Percentiles rank a stretch among this genome's conserved stretches.
phyloP scores from a whole-genome alignment of 2,329 filamentous ascomycete species.

The Decorospora gaudefroyi region DNA sequence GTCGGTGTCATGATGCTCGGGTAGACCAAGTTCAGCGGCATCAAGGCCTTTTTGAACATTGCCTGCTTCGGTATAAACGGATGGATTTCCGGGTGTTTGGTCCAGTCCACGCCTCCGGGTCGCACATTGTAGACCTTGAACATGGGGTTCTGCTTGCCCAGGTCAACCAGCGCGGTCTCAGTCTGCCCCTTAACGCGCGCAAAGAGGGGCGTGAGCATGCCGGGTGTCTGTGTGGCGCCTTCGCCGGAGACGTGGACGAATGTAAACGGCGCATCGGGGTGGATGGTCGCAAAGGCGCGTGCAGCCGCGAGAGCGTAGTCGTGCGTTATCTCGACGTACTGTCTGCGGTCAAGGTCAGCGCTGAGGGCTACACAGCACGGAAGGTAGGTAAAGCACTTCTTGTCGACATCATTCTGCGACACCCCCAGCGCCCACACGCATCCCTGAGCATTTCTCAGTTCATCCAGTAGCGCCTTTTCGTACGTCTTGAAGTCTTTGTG shows the following conservation, averaged over 20 bases:
- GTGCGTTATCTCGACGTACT: conserved; percentile 71
- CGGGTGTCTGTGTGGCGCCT: conserved; percentile 63
- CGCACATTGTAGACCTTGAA: conserved; percentile 63
- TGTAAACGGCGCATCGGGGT: conserved; percentile 60
- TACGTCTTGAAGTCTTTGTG: conserved; percentile 70
- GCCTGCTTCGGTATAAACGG: conserved; percentile 39
- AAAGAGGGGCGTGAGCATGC: conserved; percentile 61
- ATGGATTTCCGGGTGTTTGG: conserved; percentile 49
- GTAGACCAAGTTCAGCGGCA: conserved; percentile 35
- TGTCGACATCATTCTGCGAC: conserved; percentile 62
- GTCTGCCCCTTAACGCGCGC: conserved; percentile 69
- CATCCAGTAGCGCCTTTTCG: conserved; percentile 59
- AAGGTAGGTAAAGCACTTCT: conserved; percentile 55
- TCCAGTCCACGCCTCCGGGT: conserved; percentile 62
- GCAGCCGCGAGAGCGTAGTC: conserved; percentile 68
- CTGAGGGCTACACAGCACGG: not conserved
- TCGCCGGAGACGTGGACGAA: conserved; percentile 73
- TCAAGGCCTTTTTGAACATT: conserved; percentile 27
- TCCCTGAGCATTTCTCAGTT: conserved; percentile 67
- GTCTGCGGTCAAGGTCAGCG: conserved; percentile 38
- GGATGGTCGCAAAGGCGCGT: conserved; percentile 60
- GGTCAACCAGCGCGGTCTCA: conserved; percentile 62
- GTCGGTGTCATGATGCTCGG: conserved; percentile 52
- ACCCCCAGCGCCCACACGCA: conserved; percentile 77
- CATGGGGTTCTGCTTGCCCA: conserved; percentile 53